phyloP scores from a whole-genome alignment of 495 filamentous ascomycete genomes.

The Podospora appendiculata region DNA sequence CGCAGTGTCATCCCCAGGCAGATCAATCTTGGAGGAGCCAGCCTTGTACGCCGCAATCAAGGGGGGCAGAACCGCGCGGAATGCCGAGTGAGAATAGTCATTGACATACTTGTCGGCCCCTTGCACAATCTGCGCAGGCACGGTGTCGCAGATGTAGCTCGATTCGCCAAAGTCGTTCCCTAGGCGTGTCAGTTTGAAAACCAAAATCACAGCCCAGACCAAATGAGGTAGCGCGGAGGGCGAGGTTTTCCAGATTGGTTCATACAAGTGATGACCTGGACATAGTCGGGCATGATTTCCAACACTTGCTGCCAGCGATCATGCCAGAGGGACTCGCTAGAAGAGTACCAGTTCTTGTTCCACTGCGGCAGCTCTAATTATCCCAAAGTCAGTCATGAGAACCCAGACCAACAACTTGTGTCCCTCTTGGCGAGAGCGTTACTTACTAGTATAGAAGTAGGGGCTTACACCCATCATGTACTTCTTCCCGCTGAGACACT shows the following conservation, averaged over 20 bases:
- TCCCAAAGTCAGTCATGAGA: too few relatives aligned
- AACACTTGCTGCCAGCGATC: conserved; percentile 65
- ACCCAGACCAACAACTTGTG: too few relatives aligned
- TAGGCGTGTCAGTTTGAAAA: conserved; percentile 17
- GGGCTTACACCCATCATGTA: conserved; percentile 79
- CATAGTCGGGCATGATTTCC: conserved; percentile 54
- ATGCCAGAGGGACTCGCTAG: conserved; percentile 64
- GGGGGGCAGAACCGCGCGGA: conserved; percentile 48
- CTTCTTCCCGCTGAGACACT: conserved; percentile 43
- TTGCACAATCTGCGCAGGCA: conserved; percentile 38
- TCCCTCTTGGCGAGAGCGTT: neutral
- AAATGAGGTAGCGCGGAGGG: too few relatives aligned
- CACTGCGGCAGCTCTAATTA: conserved; percentile 53
- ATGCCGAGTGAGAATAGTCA: conserved; percentile 29
- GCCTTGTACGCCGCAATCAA: conserved; percentile 59
- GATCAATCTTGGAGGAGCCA: conserved; percentile 31
- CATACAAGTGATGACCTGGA: conserved; percentile 48
- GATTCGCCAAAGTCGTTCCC: conserved; percentile 78
- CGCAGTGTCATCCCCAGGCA: conserved; percentile 39
- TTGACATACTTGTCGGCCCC: conserved; percentile 44
- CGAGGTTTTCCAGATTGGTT: too few relatives aligned
- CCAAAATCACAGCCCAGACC: too few relatives aligned
- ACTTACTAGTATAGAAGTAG: conserved; percentile 58
- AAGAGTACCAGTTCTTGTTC: conserved; percentile 68
- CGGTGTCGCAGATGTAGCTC: conserved; percentile 61